Percentiles rank a stretch among this genome's conserved stretches.
These are phyloP conservation scores for Epichloe typhina DNA, from an alignment of 2,329 filamentous ascomycete genomes.

Conservation along the genomic window DNA sequence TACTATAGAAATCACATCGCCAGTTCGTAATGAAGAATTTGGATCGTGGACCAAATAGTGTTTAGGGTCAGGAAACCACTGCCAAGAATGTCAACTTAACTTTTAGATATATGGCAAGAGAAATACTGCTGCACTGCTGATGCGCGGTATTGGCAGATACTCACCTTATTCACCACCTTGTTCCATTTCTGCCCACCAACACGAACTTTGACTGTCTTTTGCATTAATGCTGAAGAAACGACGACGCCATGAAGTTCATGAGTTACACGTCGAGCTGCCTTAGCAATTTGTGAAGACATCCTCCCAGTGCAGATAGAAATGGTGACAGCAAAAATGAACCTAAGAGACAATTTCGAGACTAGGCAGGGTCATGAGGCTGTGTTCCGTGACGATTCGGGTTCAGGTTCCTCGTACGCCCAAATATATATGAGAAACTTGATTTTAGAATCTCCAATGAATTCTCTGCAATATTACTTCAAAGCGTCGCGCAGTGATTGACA, in stretches of 20 bases:
- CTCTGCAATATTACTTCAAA: too few species aligned
- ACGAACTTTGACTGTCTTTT: conserved; percentile 67
- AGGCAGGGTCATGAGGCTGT: not conserved
- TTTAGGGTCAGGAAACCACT: conserved; percentile 47
- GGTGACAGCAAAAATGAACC: not conserved
- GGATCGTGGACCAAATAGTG: conserved; percentile 69
- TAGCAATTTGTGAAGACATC: conserved; percentile 29
- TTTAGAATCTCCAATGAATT: too few species aligned
- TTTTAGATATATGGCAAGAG: not conserved
- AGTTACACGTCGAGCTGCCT: conserved; percentile 29
- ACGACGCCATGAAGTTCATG: conserved; percentile 54
- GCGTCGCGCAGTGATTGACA: too few species aligned
- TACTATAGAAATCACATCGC: conserved; percentile 62
- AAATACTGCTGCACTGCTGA: not conserved
- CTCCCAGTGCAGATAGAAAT: not conserved
- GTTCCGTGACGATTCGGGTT: not conserved
- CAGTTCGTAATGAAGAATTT: conserved; percentile 55
- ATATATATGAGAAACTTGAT: not conserved
- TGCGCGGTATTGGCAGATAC: conserved; percentile 1
- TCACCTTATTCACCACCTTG: conserved; percentile 57
- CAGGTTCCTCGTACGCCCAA: not conserved
- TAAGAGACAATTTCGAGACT: not conserved
- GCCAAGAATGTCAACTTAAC: conserved; percentile 10
- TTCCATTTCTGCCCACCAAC: conserved; percentile 63
- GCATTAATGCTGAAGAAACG: conserved; percentile 64